Percentiles rank a stretch among this genome's conserved stretches.
These are phyloP conservation scores for Bonia amplexicaulis DNA, from an alignment of 176 grass and related monocot genomes.

Conservation along the genomic window DNA sequence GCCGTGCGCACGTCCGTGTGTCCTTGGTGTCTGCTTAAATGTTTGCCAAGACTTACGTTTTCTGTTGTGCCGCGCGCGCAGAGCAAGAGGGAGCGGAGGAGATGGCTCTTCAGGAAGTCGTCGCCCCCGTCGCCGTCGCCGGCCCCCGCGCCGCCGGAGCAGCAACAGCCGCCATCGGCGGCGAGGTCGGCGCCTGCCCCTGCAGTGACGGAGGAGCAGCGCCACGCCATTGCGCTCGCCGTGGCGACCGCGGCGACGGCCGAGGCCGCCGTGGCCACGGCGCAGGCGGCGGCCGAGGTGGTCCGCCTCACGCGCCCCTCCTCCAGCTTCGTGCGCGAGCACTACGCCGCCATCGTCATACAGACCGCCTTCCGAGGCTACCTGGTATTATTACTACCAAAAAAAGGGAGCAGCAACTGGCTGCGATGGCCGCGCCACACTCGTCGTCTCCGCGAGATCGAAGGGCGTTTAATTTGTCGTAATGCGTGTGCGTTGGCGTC, in stretches of 20 bases:
- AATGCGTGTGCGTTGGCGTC: not conserved
- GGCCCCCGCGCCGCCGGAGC: not conserved
- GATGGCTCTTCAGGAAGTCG: constrained; percentile 82
- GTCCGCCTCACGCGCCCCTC: constrained; percentile 59
- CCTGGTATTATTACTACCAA: constrained; percentile 22
- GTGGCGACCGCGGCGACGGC: constrained; percentile 83
- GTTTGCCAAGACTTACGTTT: not conserved
- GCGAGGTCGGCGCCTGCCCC: not conserved
- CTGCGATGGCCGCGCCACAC: not conserved
- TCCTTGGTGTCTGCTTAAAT: not conserved
- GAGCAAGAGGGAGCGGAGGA: constrained; percentile 63
- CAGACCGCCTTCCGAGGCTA: constrained; percentile 90
- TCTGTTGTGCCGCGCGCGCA: not conserved
- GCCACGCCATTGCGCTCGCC: constrained; percentile 77
- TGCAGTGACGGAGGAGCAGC: constrained; percentile 66
- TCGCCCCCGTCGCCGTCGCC: constrained; percentile 38
- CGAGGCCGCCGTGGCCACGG: constrained; percentile 76
- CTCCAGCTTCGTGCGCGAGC: constrained; percentile 40
- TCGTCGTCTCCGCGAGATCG: not conserved
- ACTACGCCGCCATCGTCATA: constrained; percentile 62
- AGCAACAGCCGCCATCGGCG: not conserved
- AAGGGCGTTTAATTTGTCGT: not conserved
- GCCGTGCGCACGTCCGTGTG: too few relatives aligned
- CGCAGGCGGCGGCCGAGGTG: constrained; percentile 83
- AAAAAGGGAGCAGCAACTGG: not conserved